Conservation (phyloP, 2,329 filamentous ascomycete species). For the Chaetothyriales sp. region DNA sequence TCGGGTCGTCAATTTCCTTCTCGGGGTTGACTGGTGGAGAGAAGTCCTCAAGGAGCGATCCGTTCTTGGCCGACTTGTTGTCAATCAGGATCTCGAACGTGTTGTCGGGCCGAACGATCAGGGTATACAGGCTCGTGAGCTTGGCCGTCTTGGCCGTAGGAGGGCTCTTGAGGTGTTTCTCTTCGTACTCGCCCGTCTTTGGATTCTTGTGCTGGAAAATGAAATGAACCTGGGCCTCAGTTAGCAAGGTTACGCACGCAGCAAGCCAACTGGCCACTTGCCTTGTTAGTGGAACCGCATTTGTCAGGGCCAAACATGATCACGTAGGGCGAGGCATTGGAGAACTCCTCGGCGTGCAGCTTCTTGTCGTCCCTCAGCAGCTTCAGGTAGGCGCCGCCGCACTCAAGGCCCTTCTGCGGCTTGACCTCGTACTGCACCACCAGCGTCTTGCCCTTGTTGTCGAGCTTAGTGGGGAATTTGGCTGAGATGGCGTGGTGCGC, state of each 20-base stretch:
- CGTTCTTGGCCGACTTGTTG: constrained; percentile 74
- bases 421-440: constrained; percentile 99
- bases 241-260: neutral
- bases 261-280: constrained; percentile 28
- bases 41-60: constrained; percentile 89
- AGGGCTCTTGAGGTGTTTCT: constrained; percentile 87
- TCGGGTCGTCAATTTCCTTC: constrained; percentile 86
- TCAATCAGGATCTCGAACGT: constrained; percentile 87
- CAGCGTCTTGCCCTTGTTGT: constrained; percentile 93
- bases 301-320: constrained; percentile 99
- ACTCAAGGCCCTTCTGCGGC: constrained; percentile 93
- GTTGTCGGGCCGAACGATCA: constrained; percentile 94
- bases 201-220: constrained; percentile 99
- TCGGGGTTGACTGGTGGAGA: constrained; percentile 80
- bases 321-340: constrained; percentile 91
- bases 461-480: constrained; percentile 92
- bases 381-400: constrained; percentile 98
- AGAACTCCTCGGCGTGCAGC: constrained; percentile 94
- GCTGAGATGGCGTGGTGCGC: constrained; percentile 98
- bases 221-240: constrained; percentile 52
- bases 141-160: constrained; percentile 81
- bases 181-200: constrained; percentile 98
- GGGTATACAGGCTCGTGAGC: constrained; percentile 86
- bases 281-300: constrained; percentile 98
- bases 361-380: constrained; percentile 94